A percentile compares a stretch with the other conserved stretches of the same genome.
phyloP scores from a whole-genome alignment of 2,329 filamentous ascomycete species.

The Exutisphaerella laricina region DNA sequence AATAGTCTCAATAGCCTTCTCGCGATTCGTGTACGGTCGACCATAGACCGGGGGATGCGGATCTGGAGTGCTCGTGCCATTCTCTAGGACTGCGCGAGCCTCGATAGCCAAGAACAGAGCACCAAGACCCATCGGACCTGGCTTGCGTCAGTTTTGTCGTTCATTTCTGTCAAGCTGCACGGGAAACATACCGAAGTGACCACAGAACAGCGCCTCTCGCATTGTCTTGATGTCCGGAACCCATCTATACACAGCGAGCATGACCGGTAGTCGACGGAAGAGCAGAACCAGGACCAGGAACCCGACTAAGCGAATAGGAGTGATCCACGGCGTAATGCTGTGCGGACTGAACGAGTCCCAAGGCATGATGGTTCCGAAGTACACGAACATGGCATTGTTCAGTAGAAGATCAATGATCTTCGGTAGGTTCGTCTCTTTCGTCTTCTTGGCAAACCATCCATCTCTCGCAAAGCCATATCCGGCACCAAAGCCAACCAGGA shows the following conservation, averaged over 20 bases:
- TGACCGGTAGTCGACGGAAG: slow-evolving; percentile 49
- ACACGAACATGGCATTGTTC: slow-evolving; percentile 52
- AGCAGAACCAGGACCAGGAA: slow-evolving; percentile 47
- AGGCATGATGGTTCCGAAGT: slow-evolving; percentile 52
- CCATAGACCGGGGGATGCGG: slow-evolving; percentile 39
- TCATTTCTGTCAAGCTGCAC: no score
- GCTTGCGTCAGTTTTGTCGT: no score
- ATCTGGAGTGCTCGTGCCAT: slow-evolving; percentile 41
- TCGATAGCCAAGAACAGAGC: slow-evolving; percentile 54
- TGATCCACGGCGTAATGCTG: slow-evolving; percentile 38
- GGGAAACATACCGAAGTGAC: slow-evolving; percentile 43
- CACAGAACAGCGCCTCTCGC: slow-evolving; percentile 50
- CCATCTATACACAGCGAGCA: slow-evolving; percentile 44
- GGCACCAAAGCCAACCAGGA: slow-evolving; percentile 52
- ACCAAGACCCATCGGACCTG: slow-evolving; percentile 51
- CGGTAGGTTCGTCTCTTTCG: slow-evolving; percentile 42
- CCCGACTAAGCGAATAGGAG: slow-evolving; percentile 39
- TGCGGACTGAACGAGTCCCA: slow-evolving; percentile 42
- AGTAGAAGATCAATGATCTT: slow-evolving; percentile 51
- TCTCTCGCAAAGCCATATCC: slow-evolving; percentile 51
- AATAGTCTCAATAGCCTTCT: slow-evolving; percentile 41
- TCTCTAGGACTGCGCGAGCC: slow-evolving; percentile 49
- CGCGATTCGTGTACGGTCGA: slow-evolving; percentile 31
- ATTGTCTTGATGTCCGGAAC: slow-evolving; percentile 47
- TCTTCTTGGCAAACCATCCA: slow-evolving; percentile 49